These are phyloP conservation scores for Quercus bicolor DNA, from an alignment of 306 rosid genomes.

Conservation along the genomic window DNA sequence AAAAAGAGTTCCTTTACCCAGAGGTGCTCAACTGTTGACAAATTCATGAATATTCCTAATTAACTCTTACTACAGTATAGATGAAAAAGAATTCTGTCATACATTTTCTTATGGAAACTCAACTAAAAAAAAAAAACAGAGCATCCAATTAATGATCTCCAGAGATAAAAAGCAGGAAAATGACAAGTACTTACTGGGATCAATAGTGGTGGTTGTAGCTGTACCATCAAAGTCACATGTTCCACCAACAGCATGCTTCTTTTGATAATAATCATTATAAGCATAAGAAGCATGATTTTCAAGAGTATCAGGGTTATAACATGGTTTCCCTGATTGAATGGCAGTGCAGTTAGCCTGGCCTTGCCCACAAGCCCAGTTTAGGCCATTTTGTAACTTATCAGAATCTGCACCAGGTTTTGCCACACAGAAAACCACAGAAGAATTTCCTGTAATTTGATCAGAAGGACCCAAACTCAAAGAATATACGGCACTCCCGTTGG, in stretches of 20 bases:
- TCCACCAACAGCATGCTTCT: constrained; percentile 65
- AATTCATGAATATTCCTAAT: background rate
- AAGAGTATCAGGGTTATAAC: constrained; percentile 60
- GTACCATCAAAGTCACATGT: constrained; percentile 88
- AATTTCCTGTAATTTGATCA: constrained; percentile 37
- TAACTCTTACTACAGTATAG: too few relatives aligned
- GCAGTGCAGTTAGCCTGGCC: constrained; percentile 77
- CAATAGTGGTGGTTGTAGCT: constrained; percentile 44
- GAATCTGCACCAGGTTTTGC: constrained; percentile 62
- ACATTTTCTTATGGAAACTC: background rate
- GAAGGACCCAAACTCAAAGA: constrained; percentile 49
- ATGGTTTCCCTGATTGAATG: constrained; percentile 65
- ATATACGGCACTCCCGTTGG: constrained; percentile 70
- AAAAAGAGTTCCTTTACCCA: background rate
- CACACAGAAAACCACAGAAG: constrained; percentile 68
- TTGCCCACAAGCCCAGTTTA: constrained; percentile 93
- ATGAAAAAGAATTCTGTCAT: background rate
- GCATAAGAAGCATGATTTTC: constrained; percentile 89
- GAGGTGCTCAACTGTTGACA: background rate
- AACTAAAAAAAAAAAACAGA: background rate
- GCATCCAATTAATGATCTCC: background rate
- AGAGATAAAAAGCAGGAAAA: constrained; percentile 17
- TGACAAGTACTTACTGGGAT: constrained; percentile 72
- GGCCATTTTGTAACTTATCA: constrained; percentile 70
- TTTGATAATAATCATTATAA: constrained; percentile 81